Evolutionary conservation across 2,329 filamentous ascomycete species (phyloP), one percentile per base, ranked within the genome.

Genomic region (Talaromyces verruculosus): DNA sequence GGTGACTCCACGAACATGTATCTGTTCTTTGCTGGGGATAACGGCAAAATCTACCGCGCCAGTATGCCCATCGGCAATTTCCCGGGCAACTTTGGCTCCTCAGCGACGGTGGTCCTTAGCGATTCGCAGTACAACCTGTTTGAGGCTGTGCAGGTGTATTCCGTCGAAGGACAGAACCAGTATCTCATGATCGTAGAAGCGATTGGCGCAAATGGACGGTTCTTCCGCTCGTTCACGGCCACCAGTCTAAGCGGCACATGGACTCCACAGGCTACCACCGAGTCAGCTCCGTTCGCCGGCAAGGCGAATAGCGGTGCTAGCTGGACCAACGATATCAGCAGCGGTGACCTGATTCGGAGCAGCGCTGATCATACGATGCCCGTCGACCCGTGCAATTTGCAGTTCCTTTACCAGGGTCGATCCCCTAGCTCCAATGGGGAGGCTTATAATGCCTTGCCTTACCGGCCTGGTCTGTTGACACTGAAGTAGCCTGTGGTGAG

Each of bases 111-210:
- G 0, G 71, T 89, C 67, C 71, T 88, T 71, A 83, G 76, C 72
- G 87, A 87, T 74, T 77, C 80, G 1, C 78, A 64, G 15, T 80
- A 85, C 73, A 85, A 87, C 72, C 80, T 90, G 0, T 89, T 89
- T 73, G 88, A 90, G 72, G 87, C 87, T 0, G 86, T 89, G 0
- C 84, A 89, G 70, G 88, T 90, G 51, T 90, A 90, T 78, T 88
- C 82, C 1, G 71, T 89, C 66, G 55, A 81, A 37, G 85, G 84
- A 30, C 79, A 83, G 69, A 80, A 79, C 69, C 76, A 83, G 69
- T 90, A 89, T 75, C 83, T 90, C 65, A 89, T 90, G 85, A 83
- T 90, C n/a, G 86, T 90, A 35, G 88, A 90, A 75, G 80, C 85
- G 0, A 84, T 85, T 47, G 87, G 88, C 0, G 45, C 75, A 0